Conservation (phyloP, 73 alveolate species). For the Paramecium bursaria region DNA sequence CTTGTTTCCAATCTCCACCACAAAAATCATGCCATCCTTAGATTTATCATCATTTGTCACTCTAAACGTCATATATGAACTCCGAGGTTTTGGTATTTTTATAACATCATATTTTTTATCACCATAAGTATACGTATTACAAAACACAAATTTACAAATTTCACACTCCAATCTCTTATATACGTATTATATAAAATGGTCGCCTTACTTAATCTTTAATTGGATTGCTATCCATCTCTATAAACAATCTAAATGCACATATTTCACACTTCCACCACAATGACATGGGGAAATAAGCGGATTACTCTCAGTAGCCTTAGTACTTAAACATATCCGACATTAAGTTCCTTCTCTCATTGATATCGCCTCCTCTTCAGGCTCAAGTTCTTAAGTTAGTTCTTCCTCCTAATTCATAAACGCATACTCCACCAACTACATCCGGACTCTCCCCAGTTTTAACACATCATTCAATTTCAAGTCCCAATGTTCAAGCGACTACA, state of each 20-base stretch:
- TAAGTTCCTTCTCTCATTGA: conserved; percentile 49
- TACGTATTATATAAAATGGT: conserved; percentile 53
- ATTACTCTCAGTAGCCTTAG: conserved; percentile 54
- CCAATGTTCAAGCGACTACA: conserved; percentile 63
- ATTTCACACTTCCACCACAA: conserved; percentile 64
- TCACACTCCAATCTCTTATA: conserved; percentile 70
- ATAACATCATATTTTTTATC: conserved; percentile 24
- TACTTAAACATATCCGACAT: conserved; percentile 63
- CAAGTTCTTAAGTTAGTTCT: conserved; percentile 17
- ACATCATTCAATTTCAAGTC: conserved; percentile 33
- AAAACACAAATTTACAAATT: conserved; percentile 38
- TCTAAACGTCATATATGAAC: conserved; percentile 24
- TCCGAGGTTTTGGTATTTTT: conserved; percentile 42
- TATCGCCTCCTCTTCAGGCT: conserved; percentile 6
- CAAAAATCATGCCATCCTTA: conserved; percentile 49
- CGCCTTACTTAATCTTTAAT: conserved; percentile 64
- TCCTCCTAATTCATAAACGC: conserved; percentile 6
- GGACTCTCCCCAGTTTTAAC: conserved; percentile 40
- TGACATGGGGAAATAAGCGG: conserved; percentile 66
- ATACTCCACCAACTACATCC: conserved; percentile 30
- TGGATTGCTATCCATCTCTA: conserved; percentile 63
- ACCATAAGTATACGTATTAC: conserved; percentile 31
- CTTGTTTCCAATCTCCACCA: conserved; percentile 47
- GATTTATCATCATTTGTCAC: conserved; percentile 61
- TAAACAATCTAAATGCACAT: conserved; percentile 64